These are phyloP conservation scores for Brassica cretica DNA, from an alignment of 345 rosid species.

Conservation along the genomic window DNA sequence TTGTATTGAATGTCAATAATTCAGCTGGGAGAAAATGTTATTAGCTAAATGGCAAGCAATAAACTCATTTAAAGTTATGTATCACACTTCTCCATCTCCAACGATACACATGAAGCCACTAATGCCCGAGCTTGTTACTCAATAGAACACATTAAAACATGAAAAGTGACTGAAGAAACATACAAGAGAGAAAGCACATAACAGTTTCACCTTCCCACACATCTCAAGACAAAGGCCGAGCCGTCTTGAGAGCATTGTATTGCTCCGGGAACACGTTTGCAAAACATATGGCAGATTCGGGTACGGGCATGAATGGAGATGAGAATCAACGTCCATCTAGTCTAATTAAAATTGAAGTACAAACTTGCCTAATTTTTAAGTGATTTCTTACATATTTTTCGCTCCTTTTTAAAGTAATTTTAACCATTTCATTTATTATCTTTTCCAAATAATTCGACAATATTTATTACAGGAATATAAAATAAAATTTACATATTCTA, in stretches of 20 bases:
- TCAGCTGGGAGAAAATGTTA: conserved; percentile 10
- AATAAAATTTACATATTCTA: too few species aligned
- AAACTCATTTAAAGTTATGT: not conserved
- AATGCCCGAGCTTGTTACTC: not conserved
- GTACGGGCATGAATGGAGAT: too few species aligned
- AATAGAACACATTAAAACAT: not conserved
- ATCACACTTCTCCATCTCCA: conserved; percentile 24
- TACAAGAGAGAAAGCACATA: conserved; percentile 12
- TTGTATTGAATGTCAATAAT: conserved; percentile 41
- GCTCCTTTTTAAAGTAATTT: too few species aligned
- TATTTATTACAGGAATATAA: too few species aligned
- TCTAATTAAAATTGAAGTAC: too few species aligned
- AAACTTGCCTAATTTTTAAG: too few species aligned
- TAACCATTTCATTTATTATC: too few species aligned
- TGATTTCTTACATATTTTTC: too few species aligned
- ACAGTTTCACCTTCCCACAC: conserved; percentile 19
- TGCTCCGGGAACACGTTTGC: not conserved
- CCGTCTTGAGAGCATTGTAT: not conserved
- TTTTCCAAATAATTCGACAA: too few species aligned
- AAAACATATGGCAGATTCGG: not conserved
- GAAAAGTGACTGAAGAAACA: not conserved
- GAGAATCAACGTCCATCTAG: too few species aligned
- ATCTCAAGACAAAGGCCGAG: conserved; percentile 10
- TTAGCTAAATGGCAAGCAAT: conserved; percentile 26
- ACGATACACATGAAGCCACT: not conserved